A percentile compares a stretch with the other conserved stretches of the same genome.
Evolutionary conservation across 108 stramenopile genomes (phyloP).

Genomic region (Seminavis robusta): DNA sequence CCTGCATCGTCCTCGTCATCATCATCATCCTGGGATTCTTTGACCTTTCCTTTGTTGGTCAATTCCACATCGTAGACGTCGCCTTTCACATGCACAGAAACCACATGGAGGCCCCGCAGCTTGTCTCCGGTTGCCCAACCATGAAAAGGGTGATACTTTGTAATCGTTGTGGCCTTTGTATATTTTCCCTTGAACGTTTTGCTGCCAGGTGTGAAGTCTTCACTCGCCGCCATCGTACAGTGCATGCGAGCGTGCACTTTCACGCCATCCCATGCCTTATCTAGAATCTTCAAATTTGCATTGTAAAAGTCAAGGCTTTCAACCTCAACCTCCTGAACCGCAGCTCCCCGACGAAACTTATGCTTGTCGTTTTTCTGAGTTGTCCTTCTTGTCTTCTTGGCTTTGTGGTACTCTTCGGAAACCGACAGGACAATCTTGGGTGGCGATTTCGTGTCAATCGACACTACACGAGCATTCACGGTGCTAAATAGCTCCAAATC

Average conservation of each 20-base stretch:
- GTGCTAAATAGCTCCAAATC: constrained; percentile 55
- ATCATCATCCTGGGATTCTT: constrained; percentile 2
- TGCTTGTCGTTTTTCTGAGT: constrained; percentile 4
- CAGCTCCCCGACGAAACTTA: constrained; percentile 40
- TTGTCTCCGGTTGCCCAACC: constrained; percentile 47
- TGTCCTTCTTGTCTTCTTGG: constrained; percentile 9
- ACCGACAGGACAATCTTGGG: constrained; percentile 57
- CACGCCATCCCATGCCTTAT: constrained; percentile 9
- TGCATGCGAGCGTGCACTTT: constrained; percentile 55
- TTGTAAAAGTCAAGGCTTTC: constrained; percentile 46
- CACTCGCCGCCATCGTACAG: constrained; percentile 58
- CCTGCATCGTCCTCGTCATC: constrained; percentile 13
- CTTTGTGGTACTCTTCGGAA: constrained; percentile 18
- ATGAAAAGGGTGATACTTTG: constrained; percentile 73
- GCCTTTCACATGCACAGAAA: no score
- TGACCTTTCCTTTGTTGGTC: constrained; percentile 10
- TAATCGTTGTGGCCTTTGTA: constrained; percentile 31
- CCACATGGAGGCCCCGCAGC: constrained; percentile 48
- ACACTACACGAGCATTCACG: constrained; percentile 55
- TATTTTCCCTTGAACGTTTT: constrained; percentile 43
- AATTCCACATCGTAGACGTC: constrained; percentile 1
- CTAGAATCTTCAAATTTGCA: constrained; percentile 45
- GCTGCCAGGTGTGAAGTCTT: constrained; percentile 8
- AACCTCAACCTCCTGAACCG: constrained; percentile 51
- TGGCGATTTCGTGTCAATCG: constrained; percentile 70